A percentile compares a stretch with the other conserved stretches of the same genome.
These are phyloP conservation scores for Tinospora cordifolia DNA, from an alignment of 164 flowering plant genomes.

Conservation along the genomic window DNA sequence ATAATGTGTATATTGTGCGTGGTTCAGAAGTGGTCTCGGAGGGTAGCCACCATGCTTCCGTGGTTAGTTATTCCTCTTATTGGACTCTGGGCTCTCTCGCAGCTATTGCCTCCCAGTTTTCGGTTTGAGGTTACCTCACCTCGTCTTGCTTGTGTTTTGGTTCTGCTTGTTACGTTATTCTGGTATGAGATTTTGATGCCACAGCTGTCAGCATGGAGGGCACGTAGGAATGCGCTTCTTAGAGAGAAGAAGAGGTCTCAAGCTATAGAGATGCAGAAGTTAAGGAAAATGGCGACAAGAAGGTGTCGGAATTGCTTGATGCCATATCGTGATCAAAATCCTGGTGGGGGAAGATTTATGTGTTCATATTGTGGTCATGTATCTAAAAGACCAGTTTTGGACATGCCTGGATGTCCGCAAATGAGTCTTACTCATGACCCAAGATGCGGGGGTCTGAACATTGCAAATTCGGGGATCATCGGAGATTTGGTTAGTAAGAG, in stretches of 20 bases:
- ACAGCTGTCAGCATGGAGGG: conserved; percentile 79
- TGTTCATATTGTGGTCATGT: conserved; percentile 94
- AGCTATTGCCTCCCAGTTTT: conserved; percentile 80
- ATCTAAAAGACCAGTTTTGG: conserved; percentile 84
- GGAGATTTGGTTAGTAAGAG: conserved; percentile 68
- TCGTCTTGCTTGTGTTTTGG: conserved; percentile 82
- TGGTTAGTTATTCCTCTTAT: conserved; percentile 94
- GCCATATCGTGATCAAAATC: conserved; percentile 86
- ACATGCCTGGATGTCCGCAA: conserved; percentile 61
- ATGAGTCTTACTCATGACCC: conserved; percentile 21
- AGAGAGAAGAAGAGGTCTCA: conserved; percentile 70
- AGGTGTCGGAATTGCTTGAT: conserved; percentile 81
- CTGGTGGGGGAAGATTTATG: conserved; percentile 90
- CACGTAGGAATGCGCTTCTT: conserved; percentile 59
- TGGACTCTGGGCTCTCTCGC: conserved; percentile 88
- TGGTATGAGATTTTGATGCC: conserved; percentile 99
- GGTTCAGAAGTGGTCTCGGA: conserved; percentile 93
- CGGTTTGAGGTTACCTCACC: conserved; percentile 89
- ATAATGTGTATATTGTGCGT: conserved; percentile 98
- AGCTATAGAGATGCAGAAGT: conserved; percentile 82
- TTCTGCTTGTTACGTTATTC: conserved; percentile 73
- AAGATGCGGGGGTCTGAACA: background rate
- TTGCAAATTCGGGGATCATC: conserved; percentile 52
- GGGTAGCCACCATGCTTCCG: conserved; percentile 89
- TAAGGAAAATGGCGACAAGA: conserved; percentile 77